phyloP scores from a whole-genome alignment of 805 yeast genomes.

The Barnettozyma vustinii region DNA sequence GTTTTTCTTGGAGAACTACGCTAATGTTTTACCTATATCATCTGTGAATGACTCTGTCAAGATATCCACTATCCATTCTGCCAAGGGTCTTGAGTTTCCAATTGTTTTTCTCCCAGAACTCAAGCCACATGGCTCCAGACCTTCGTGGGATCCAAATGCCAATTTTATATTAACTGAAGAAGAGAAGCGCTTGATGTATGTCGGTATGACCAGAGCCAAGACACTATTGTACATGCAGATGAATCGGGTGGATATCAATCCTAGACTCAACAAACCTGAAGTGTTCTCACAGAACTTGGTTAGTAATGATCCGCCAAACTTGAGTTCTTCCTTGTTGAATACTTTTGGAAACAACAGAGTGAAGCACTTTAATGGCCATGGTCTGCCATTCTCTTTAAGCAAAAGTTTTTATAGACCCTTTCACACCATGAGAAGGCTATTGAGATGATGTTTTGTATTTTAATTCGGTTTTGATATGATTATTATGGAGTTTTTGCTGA shows the following conservation, averaged over 20 bases:
- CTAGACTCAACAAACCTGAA: background rate
- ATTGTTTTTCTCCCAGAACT: slow-evolving; percentile 44
- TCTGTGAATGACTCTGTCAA: slow-evolving; percentile 35
- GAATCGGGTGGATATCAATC: background rate
- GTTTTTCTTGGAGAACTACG: slow-evolving; percentile 30
- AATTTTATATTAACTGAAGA: slow-evolving; percentile 11
- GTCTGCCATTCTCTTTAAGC: background rate
- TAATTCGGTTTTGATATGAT: background rate
- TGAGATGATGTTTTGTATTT: background rate
- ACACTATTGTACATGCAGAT: slow-evolving; percentile 26
- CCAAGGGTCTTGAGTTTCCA: slow-evolving; percentile 73
- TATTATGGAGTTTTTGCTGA: background rate
- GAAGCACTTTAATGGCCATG: slow-evolving; percentile 4
- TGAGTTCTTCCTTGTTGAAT: background rate
- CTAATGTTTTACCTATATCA: slow-evolving; percentile 26
- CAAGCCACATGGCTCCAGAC: slow-evolving; percentile 6
- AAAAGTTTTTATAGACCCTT: slow-evolving; percentile 4
- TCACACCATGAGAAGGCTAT: slow-evolving; percentile 1
- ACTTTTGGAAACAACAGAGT: background rate
- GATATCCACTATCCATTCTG: slow-evolving; percentile 64
- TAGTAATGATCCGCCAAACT: background rate
- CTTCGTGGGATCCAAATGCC: background rate
- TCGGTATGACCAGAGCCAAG: slow-evolving; percentile 62
- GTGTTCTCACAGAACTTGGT: background rate
- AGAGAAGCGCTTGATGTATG: slow-evolving; percentile 47